A percentile compares a stretch with the other conserved stretches of the same genome.
Conservation (phyloP, 1,284 basidiomycete species). For the Singerocomus inundabilis region DNA sequence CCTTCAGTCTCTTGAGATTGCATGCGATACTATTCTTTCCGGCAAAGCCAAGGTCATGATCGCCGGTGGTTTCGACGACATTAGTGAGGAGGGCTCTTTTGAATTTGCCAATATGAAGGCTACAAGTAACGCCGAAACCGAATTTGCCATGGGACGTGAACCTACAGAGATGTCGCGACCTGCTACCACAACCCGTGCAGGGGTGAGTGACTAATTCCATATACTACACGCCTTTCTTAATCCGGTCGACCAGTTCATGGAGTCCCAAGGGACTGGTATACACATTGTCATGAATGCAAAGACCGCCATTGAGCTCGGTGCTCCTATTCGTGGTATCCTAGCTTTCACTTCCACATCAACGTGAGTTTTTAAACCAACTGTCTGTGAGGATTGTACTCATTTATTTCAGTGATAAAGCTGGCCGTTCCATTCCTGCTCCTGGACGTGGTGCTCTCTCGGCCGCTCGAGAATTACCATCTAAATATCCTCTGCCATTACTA, state of each 20-base stretch:
- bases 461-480: conserved; percentile 77
- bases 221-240: conserved; percentile 12
- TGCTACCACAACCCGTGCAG: conserved; percentile 91
- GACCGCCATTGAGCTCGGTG: conserved; percentile 93
- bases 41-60: conserved; percentile 99
- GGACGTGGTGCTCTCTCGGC: conserved; percentile 87
- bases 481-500: conserved; percentile 74
- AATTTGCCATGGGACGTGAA: conserved; percentile 98
- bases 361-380: conserved; percentile 44
- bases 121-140: conserved; percentile 94
- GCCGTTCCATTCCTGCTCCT: conserved; percentile 91
- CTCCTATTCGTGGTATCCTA: conserved; percentile 89
- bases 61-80: conserved; percentile 97
- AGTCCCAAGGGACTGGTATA: conserved; percentile 94
- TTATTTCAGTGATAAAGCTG: conserved; percentile 80
- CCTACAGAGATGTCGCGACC: conserved; percentile 98
- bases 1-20: conserved; percentile 96
- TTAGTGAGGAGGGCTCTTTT: conserved; percentile 95
- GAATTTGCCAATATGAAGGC: conserved; percentile 99
- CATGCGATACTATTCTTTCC: conserved; percentile 90
- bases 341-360: conserved; percentile 97
- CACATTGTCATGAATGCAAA: conserved; percentile 97
- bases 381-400: conserved; percentile 10
- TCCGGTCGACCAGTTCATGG: conserved; percentile 75
- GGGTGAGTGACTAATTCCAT: conserved; percentile 47